A percentile compares a stretch with the other conserved stretches of the same genome.
Evolutionary conservation across 352 stramenopile species (phyloP).

Genomic region (Globisporangium uncinulatum): DNA sequence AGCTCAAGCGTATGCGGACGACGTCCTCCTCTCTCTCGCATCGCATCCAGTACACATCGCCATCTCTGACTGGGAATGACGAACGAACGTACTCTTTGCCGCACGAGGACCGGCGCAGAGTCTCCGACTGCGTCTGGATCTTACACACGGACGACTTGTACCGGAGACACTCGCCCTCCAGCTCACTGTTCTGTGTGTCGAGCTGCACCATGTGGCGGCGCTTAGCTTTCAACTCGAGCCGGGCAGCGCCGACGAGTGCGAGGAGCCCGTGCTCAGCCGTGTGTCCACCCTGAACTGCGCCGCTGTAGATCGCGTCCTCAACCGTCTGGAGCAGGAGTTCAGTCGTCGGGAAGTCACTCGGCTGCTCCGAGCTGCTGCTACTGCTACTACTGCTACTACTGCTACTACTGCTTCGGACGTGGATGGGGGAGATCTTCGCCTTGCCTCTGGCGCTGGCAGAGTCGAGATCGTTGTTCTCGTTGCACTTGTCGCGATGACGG

Average conservation of each 20-base stretch:
- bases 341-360: conserved; percentile 1
- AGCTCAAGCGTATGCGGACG: not conserved
- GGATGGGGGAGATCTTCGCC: not conserved
- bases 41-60: too few relatives aligned
- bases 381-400: not conserved
- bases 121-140: conserved; percentile 14
- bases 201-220: conserved; percentile 6
- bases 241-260: conserved; percentile 7
- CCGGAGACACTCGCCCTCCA: conserved; percentile 5
- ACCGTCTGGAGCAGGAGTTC: conserved; percentile 8
- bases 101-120: conserved; percentile 4
- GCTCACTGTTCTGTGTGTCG: conserved; percentile 3
- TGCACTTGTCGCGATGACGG: not conserved
- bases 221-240: conserved; percentile 6
- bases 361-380: not conserved
- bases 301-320: conserved; percentile 8
- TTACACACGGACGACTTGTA: conserved; percentile 8
- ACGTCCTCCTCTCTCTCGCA: too few relatives aligned
- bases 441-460: not conserved
- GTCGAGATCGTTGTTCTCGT: conserved; percentile 6
- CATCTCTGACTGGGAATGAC: not conserved
- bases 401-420: not conserved
- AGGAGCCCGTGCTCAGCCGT: conserved; percentile 6
- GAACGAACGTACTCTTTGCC: conserved; percentile 12
- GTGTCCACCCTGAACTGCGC: conserved; percentile 1